These are phyloP conservation scores for Cladosporium sp. DNA, from an alignment of 2,329 filamentous ascomycete genomes.

Conservation along the genomic window DNA sequence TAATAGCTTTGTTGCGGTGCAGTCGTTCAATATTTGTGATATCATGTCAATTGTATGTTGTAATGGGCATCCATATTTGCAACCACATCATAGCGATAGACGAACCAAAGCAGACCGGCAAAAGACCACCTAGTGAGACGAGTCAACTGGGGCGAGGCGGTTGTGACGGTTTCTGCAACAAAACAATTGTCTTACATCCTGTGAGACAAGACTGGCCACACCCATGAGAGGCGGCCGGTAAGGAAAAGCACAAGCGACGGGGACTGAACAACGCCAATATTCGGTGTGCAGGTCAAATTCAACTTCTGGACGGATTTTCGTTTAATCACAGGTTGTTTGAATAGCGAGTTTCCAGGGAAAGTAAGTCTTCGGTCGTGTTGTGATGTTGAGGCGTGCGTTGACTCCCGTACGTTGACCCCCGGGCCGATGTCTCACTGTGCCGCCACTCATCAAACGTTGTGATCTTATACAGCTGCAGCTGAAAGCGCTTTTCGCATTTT, in stretches of 20 bases:
- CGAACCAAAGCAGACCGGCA: not conserved
- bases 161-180: not conserved
- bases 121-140: not conserved
- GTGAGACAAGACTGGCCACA: constrained; percentile 4
- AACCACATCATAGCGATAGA: not conserved
- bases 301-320: not conserved
- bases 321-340: not conserved
- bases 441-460: not conserved
- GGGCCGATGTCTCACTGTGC: not conserved
- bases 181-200: not conserved
- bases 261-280: not conserved
- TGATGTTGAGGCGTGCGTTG: not conserved
- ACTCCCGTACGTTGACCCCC: not conserved
- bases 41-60: not conserved
- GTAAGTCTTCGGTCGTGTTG: not conserved
- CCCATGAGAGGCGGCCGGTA: not conserved
- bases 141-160: not conserved
- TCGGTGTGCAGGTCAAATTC: not conserved
- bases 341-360: not conserved
- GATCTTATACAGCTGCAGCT: not conserved
- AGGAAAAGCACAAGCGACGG: not conserved
- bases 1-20: not conserved
- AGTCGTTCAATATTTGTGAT: not conserved
- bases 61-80: not conserved
- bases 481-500: no score